Base-by-base conservation (phyloP, 1,139 yeast genomes). In the Magnusiomyces sp. region DNA sequence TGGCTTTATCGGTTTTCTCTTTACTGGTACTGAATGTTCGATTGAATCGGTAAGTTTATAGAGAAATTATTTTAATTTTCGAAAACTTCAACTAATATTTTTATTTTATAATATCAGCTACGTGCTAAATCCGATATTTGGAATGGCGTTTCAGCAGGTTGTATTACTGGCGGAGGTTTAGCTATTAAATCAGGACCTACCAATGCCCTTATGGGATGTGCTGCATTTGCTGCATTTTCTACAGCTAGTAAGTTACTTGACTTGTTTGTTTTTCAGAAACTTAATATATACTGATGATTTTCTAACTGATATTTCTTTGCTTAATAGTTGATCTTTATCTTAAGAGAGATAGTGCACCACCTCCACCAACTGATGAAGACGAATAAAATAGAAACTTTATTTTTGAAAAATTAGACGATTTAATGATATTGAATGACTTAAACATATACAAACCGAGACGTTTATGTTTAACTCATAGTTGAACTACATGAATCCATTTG, bases 191-290 rank as follows among this genome's bases (percentile, higher is more conserved):
- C 92, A 40, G 98, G 98, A 1, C 98, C 98, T 1, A 90, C 83
- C 62, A 95, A 95, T 32, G 95, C 96, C 0, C 60, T 80, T 34
- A 67, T 90, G 53, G 98, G 98, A 1, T 92, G 97, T 73, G 97
- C 95, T 33, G 98, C 97, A 13, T 92, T 92, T 72, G 97, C 98
- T 14, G 95, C 95, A 2, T 92, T 92, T 66, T 84, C 95, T 51
- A 82, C 95, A 9, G 97, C 97, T 7, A 84, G 61, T 59, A 53
- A 41, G 61, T 57, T 14, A 16, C 36, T 14, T 39, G 13, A 17
- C 5, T 7, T 39, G 11, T 11, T 17, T 36, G n/a, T 31, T n/a
- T 5, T 20, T 32, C 14, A 14, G 29, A 17, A 11, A 10, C 20
- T 10, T 42, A 13, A 6, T 14, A 16, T 3, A 23, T 27, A 13